Conservation (phyloP, 1,139 yeast species). For the Pichia sorboxylosa region DNA sequence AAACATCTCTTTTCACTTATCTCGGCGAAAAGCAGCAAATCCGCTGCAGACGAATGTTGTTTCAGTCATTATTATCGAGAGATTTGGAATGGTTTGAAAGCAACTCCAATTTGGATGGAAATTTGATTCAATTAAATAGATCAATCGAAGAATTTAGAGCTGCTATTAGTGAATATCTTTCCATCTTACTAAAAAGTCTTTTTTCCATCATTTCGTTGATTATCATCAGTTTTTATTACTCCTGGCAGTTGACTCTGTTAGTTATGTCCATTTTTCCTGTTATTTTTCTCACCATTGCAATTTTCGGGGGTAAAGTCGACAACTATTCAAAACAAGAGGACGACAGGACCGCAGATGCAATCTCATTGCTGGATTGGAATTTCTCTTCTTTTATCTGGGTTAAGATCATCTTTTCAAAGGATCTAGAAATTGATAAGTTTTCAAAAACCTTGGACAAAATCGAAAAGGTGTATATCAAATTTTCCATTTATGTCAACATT, state of each 20-base stretch:
- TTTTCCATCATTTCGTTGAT: constrained; percentile 46
- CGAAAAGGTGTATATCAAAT: constrained; percentile 34
- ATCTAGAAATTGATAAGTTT: constrained; percentile 38
- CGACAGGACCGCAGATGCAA: constrained; percentile 38
- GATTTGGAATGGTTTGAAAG: constrained; percentile 51
- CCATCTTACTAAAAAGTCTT: constrained; percentile 39
- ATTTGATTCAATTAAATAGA: constrained; percentile 53
- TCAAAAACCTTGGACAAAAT: constrained; percentile 30
- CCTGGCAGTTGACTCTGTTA: constrained; percentile 78
- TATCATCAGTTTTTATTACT: constrained; percentile 57
- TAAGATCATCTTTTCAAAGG: constrained; percentile 49
- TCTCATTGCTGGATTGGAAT: constrained; percentile 62
- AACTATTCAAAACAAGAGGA: constrained; percentile 49
- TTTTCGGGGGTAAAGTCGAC: constrained; percentile 43
- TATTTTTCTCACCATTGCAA: constrained; percentile 37
- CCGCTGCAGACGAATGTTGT: constrained; percentile 39
- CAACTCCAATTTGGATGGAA: constrained; percentile 46
- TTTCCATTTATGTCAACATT: constrained; percentile 39
- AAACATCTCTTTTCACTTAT: constrained; percentile 51
- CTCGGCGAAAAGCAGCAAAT: constrained; percentile 64
- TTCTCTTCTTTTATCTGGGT: constrained; percentile 49
- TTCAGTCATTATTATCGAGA: constrained; percentile 28
- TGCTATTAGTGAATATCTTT: constrained; percentile 60
- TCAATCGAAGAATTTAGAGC: constrained; percentile 69
- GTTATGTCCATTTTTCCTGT: constrained; percentile 64